phyloP scores from a whole-genome alignment of 1,284 basidiomycete genomes.

The Cryptococcus wingfieldii region DNA sequence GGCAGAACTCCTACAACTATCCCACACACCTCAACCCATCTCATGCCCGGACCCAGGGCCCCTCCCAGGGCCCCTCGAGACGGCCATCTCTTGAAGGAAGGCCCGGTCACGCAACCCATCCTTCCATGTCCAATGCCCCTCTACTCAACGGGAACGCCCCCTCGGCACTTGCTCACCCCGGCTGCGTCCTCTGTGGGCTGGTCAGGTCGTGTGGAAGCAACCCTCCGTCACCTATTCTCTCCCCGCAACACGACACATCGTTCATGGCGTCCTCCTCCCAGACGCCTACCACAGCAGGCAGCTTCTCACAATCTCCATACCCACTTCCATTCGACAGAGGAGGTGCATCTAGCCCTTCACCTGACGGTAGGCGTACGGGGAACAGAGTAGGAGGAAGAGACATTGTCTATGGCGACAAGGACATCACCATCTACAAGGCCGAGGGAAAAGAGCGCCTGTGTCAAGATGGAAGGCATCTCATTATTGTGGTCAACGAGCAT shows the following conservation, averaged over 20 bases:
- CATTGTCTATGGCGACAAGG: conserved; percentile 35
- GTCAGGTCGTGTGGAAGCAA: conserved; percentile 14
- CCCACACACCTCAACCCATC: background rate
- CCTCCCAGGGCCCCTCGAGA: background rate
- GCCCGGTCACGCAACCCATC: background rate
- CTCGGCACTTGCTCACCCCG: conserved; percentile 14
- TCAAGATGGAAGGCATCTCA: conserved; percentile 37
- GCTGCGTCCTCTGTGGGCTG: conserved; percentile 33
- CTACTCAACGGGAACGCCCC: background rate
- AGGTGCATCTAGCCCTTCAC: background rate
- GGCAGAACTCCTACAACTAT: background rate
- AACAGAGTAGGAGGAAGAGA: conserved; percentile 26
- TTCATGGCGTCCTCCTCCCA: background rate
- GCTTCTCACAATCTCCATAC: conserved; percentile 4
- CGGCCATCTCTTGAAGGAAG: background rate
- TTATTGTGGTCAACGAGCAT: conserved; percentile 42
- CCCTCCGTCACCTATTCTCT: conserved; percentile 6
- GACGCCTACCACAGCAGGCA: background rate
- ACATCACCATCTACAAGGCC: conserved; percentile 37
- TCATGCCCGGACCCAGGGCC: background rate
- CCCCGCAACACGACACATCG: background rate
- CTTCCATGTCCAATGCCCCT: background rate
- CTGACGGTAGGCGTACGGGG: background rate
- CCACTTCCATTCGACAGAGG: conserved; percentile 4
- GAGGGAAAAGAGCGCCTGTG: conserved; percentile 38